Base-by-base conservation (phyloP, 2,329 filamentous ascomycete species). In the Calonectria montana region DNA sequence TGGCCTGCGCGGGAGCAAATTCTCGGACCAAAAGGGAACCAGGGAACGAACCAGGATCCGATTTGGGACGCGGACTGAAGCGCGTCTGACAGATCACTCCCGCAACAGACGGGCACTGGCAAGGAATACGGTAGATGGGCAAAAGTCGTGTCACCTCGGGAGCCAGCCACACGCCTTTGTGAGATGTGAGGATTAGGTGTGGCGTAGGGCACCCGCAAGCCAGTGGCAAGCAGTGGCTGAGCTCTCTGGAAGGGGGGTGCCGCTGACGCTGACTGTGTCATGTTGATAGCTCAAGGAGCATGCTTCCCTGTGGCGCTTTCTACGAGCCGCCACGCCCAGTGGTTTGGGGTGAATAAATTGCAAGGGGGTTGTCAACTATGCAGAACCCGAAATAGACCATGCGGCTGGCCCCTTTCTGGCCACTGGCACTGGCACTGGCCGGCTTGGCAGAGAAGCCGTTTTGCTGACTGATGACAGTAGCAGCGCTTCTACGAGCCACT, bases 231-330 rank as follows among this genome's bases (percentile, higher is more conserved):
- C 13, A 21, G 64, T 61, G 65, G 61, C 67, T 63, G 7, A 55
- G 45, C 25, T 21, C 59, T 23, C 16, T n/a, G 10, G 53, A 23
- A 59, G 31, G n/a, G 35, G 35, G 29, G 53, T 35, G 31, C 31
- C 31, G 23, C 53, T 25, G 31, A 25, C 53, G 53, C n/a, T 18
- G 21, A 37, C 50, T 15, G 43, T 21, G 43, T 23, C 8, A 10
- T 23, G 10, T 21, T 39, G 53, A 21, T 15, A 47, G 16, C n/a
- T 23, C 16, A 4, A n/a, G 70, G 45, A 70, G 70, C 67, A 59
- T 41, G 55, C 59, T 70, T 64, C 55, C 43, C n/a, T 74, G 74
- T 75, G 76, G 75, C 72, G 72, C 73, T 35, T 13, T 21, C 57
- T 21, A 41, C 13, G 35, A 65, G 53, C 43, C 37, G 72, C 57